These are phyloP conservation scores for Phytophthora sp. DNA, from an alignment of 352 stramenopile species.

Conservation along the genomic window DNA sequence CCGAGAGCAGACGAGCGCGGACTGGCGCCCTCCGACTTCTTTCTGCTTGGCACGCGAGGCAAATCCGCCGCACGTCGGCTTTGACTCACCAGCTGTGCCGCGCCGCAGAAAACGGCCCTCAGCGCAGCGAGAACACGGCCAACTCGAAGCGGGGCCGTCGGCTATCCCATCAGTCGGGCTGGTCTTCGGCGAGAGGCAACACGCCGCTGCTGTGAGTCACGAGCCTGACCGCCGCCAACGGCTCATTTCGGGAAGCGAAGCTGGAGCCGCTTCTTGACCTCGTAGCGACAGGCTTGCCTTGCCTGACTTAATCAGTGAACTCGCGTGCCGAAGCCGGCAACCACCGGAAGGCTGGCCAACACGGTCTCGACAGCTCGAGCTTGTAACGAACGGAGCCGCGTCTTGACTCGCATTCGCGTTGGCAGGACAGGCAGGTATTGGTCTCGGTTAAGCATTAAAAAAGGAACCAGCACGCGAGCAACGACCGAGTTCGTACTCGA, in stretches of 20 bases:
- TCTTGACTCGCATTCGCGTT: too few species aligned
- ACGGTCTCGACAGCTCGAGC: too few species aligned
- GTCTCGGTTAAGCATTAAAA: too few species aligned
- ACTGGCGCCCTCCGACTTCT: neutral
- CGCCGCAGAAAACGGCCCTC: neutral
- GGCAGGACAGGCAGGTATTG: too few species aligned
- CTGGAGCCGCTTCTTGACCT: neutral
- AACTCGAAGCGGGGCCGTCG: neutral
- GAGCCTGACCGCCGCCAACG: neutral
- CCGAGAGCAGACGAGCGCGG: neutral
- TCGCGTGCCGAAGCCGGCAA: neutral
- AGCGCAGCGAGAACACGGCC: too few species aligned
- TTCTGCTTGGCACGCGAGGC: constrained; percentile 3
- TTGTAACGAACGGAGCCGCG: too few species aligned
- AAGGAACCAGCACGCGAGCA: too few species aligned
- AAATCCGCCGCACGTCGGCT: neutral
- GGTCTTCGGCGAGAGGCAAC: neutral
- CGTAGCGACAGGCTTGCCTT: neutral
- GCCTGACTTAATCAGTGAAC: too few species aligned
- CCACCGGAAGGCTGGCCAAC: too few species aligned
- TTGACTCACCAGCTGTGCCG: neutral
- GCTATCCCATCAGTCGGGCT: constrained; percentile 4
- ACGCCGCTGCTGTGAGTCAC: neutral
- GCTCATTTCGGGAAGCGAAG: neutral
- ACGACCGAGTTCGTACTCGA: too few species aligned